Evolutionary conservation across 768 basidiomycete species (phyloP).

Genomic region (Trametes villosa): DNA sequence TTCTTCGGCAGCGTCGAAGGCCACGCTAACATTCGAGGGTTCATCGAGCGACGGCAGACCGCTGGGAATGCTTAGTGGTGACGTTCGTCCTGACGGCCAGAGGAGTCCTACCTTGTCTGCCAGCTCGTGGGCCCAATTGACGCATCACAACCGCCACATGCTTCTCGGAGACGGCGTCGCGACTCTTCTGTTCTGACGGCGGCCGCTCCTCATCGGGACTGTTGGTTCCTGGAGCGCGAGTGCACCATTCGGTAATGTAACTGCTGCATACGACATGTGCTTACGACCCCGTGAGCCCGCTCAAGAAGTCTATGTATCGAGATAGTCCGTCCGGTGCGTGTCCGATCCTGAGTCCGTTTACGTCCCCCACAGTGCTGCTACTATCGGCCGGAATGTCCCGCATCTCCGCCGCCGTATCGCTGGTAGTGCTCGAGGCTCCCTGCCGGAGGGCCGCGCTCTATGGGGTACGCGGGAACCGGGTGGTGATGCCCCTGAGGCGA

Average conservation of each 20-base stretch:
- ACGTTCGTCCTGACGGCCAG: conserved; percentile 3
- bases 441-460: conserved; percentile 14
- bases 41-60: conserved; percentile 69
- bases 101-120: conserved; percentile 4
- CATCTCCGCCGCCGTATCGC: conserved; percentile 22
- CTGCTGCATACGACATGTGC: conserved; percentile 1
- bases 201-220: conserved; percentile 5
- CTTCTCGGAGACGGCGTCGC: background rate
- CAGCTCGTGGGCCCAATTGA: conserved; percentile 4
- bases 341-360: conserved; percentile 20
- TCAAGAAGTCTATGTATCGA: conserved; percentile 7
- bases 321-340: conserved; percentile 21
- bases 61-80: conserved; percentile 30
- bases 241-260: conserved; percentile 4
- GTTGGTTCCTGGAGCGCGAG: conserved; percentile 3
- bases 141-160: conserved; percentile 21
- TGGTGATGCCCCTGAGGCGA: conserved; percentile 15
- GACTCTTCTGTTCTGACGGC: conserved; percentile 8
- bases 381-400: conserved; percentile 21
- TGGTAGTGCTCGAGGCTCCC: conserved; percentile 16
- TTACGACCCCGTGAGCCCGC: conserved; percentile 15
- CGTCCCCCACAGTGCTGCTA: conserved; percentile 7
- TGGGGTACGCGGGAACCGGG: conserved; percentile 10
- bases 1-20: conserved; percentile 85
- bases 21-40: conserved; percentile 76